Evolutionary conservation across 169 alveolate species (phyloP), one percentile per base, ranked within the genome.

Genomic region (Blepharisma undulans): DNA sequence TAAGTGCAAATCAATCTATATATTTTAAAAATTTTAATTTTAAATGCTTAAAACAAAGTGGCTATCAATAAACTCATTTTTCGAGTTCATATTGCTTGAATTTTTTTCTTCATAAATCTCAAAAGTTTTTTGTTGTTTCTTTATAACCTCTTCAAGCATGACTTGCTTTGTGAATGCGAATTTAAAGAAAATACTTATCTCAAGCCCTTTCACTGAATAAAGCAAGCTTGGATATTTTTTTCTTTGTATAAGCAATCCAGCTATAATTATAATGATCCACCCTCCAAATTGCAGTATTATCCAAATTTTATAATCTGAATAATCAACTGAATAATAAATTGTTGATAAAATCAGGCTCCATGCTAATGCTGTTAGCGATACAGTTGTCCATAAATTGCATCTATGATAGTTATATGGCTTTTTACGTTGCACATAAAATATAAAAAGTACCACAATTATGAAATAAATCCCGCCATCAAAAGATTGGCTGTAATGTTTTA

Each of bases 331-430:
- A 21, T 32, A 78, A 78, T 78, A 78, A 6, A n/a, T 30, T 27
- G 85, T 8, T 22, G 85, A 22, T 30, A 78, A 25, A 6, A 78
- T n/a, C n/a, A 76, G 22, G 29, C 18, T 25, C 84, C 84, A 76
- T 21, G 34, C 18, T 18, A n/a, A 12, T 25, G 84, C 84, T 12
- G 25, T 32, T 18, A 27, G 14, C 14, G 36, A 18, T 80, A 80
- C 18, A 18, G 10, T 18, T 34, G n/a, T 30, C 88, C 88, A 80
- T 12, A 80, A 12, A 22, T 80, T 80, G 14, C n/a, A 12, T 18
- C 88, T 18, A 18, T 66, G 27, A 22, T 80, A 80, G 22, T 80
- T 80, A 80, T 16, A 80, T 27, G 88, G 88, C 25, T 80, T 80
- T 66, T 12, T 18, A 14, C 72, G 14, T 14, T 14, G 12, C 14